Percentiles rank a stretch among this genome's conserved stretches.
Conservation (phyloP, 2,329 filamentous ascomycete genomes). For the Diaporthe amygdali region DNA sequence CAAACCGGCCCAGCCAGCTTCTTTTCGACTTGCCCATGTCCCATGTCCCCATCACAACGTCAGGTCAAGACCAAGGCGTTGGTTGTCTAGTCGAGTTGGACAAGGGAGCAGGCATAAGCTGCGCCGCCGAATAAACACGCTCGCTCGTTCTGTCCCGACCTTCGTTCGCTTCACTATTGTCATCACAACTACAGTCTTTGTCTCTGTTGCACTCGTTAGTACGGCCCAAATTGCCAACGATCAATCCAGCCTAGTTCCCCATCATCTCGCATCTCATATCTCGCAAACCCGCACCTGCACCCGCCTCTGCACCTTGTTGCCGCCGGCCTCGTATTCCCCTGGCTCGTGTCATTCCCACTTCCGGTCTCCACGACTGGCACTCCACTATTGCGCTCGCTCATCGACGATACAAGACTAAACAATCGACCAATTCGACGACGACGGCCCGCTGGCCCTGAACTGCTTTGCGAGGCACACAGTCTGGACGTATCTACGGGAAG, state of each 20-base stretch:
- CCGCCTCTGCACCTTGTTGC: not conserved
- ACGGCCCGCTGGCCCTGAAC: not conserved
- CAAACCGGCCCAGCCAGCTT: constrained; percentile 8
- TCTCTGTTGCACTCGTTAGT: constrained; percentile 18
- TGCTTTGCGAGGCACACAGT: not conserved
- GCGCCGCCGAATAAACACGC: constrained; percentile 1
- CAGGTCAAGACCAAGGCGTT: constrained; percentile 16
- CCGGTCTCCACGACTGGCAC: not conserved
- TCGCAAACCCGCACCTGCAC: not conserved
- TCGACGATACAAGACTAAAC: not conserved
- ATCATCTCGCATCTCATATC: constrained; percentile 6
- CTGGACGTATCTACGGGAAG: not conserved
- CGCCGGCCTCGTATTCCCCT: constrained; percentile 24
- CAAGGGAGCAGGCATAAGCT: not conserved
- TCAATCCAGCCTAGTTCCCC: not conserved
- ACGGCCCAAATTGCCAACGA: not conserved
- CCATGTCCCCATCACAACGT: constrained; percentile 18
- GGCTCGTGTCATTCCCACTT: constrained; percentile 5
- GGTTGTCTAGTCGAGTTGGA: not conserved
- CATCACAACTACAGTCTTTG: not conserved
- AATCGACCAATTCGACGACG: not conserved
- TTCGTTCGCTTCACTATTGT: not conserved
- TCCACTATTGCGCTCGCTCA: constrained; percentile 5
- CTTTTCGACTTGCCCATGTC: not conserved
- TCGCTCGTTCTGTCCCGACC: not conserved